Evolutionary conservation across 106 monocot species (phyloP), one percentile per base, ranked within the genome.

Genomic region (Dactylorhiza incarnata): DNA sequence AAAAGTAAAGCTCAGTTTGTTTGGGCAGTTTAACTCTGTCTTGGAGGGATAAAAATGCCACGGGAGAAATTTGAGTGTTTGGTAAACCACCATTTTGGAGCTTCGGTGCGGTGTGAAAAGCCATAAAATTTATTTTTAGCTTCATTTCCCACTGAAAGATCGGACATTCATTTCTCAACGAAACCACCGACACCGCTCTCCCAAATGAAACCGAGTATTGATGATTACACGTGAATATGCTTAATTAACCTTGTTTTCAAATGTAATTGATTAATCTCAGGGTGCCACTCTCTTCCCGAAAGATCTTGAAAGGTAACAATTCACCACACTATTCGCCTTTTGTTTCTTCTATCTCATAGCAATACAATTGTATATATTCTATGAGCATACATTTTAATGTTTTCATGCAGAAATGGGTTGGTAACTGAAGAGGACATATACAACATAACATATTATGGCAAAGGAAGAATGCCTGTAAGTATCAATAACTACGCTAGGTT

Each of bases 201-300:
- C 29, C 61, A 23, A 58, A 58, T 5, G 17, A 58, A 19, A 22
- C 20, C 0, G 1, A 7, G 17, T 58, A 19, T 58, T 22, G 2
- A 19, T 58, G 14, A 16, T 14, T 2, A 54, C 15, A 54, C 1
- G 14, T 56, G 75, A 76, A 16, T 25, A 4, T 12, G 1, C 80
- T 43, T 55, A 10, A 50, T 23, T 37, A 56, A 75, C 14, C 24
- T 19, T 20, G 10, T 70, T 29, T 23, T 48, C 2, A 75, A 2
- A 58, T 56, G 6, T 8, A 7, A 67, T 9, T 45, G 74, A 45
- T 53, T 14, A 13, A 68, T 71, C 49, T 7, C 81, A 95, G 95
- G 95, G 92, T 25, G 92, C 96, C 24, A 93, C 96, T 76, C 87
- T 97, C 46, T 97, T 93, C 82, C 76, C 51, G 37, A 87, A 84